Conservation (phyloP, 192 early-diverging fungal genomes). For the Backusella psychrophila region DNA sequence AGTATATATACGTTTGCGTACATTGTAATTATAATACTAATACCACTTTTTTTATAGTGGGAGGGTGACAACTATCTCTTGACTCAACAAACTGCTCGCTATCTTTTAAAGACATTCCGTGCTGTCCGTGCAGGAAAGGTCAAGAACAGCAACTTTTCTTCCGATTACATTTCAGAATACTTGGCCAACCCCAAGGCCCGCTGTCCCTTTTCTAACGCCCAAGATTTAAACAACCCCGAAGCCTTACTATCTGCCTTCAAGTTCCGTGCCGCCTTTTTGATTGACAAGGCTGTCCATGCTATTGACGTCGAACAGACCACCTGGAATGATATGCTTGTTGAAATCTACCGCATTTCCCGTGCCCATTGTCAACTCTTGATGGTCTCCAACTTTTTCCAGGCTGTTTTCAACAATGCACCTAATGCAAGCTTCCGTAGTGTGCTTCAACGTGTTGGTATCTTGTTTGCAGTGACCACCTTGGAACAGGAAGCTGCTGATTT, state of each 20-base stretch:
- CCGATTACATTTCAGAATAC: conserved; percentile 43
- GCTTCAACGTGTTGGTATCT: conserved; percentile 40
- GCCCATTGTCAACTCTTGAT: conserved; percentile 79
- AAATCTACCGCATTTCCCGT: conserved; percentile 66
- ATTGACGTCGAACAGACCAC: conserved; percentile 56
- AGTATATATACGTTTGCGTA: neutral
- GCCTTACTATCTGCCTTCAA: conserved; percentile 61
- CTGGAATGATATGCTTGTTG: conserved; percentile 76
- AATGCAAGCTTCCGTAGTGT: conserved; percentile 39
- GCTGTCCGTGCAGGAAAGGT: conserved; percentile 42
- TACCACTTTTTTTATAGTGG: conserved; percentile 37
- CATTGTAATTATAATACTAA: too few species aligned
- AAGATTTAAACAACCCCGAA: conserved; percentile 54
- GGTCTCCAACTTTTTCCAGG: conserved; percentile 67
- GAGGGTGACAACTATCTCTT: conserved; percentile 85
- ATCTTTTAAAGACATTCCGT: conserved; percentile 70
- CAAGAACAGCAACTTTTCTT: conserved; percentile 35
- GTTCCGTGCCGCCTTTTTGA: conserved; percentile 64
- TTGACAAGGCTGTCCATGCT: conserved; percentile 56
- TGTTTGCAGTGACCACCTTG: conserved; percentile 59
- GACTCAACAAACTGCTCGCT: conserved; percentile 84
- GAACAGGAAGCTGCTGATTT: conserved; percentile 67
- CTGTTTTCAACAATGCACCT: conserved; percentile 40
- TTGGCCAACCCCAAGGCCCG: conserved; percentile 48
- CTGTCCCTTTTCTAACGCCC: conserved; percentile 45